Evolutionary conservation across 306 rosid genomes (phyloP).

Genomic region (Fragaria vesca): DNA sequence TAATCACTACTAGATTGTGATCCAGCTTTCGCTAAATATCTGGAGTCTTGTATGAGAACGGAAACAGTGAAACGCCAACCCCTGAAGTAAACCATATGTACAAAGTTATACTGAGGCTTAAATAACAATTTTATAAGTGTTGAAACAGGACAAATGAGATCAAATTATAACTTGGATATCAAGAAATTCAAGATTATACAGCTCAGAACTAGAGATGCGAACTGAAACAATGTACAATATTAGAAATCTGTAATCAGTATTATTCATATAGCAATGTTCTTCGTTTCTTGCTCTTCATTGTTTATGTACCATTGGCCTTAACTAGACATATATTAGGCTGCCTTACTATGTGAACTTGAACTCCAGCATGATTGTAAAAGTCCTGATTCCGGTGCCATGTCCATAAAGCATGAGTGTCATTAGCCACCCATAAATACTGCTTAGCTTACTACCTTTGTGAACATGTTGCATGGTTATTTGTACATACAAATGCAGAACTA

Average conservation of each 20-base stretch:
- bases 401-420: conserved; percentile 90
- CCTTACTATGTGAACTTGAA: conserved; percentile 69
- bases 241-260: not conserved
- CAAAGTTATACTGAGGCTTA: no score
- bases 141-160: not conserved
- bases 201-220: not conserved
- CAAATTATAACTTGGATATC: not conserved
- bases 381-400: conserved; percentile 88
- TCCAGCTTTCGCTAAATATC: not conserved
- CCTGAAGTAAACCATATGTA: no score
- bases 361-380: conserved; percentile 52
- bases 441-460: conserved; percentile 2
- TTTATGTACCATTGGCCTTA: conserved; percentile 31
- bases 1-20: not conserved
- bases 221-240: no score
- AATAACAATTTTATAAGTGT: no score
- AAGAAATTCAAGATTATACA: not conserved
- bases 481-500: not conserved
- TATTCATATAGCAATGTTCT: not conserved
- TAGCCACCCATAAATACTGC: conserved; percentile 16
- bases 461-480: not conserved
- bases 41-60: no score
- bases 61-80: no score
- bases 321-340: conserved; percentile 62
- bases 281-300: conserved; percentile 13